These are phyloP conservation scores for Oryza australiensis DNA, from an alignment of 176 grass and related monocot genomes.

Conservation along the genomic window DNA sequence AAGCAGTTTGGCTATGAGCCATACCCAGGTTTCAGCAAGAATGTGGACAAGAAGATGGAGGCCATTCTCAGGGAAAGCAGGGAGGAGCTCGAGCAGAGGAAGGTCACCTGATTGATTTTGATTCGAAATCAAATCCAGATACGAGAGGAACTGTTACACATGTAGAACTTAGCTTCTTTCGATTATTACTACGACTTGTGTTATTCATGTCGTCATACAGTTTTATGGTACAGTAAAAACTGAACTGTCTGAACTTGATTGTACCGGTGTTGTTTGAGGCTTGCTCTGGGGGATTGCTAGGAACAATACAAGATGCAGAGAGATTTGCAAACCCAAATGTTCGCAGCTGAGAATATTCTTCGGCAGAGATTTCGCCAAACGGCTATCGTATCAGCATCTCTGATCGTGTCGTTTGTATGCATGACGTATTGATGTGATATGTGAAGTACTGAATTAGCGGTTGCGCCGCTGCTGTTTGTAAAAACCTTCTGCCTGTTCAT, in stretches of 20 bases:
- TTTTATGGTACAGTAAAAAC: not conserved
- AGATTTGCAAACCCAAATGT: not conserved
- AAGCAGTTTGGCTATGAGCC: conserved; percentile 78
- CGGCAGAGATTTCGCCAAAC: conserved; percentile 17
- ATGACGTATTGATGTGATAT: not conserved
- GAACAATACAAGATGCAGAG: not conserved
- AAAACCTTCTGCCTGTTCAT: not conserved
- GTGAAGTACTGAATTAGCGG: not conserved
- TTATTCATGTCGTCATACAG: not conserved
- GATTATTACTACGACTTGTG: not conserved
- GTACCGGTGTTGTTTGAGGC: not conserved
- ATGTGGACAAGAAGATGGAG: conserved; percentile 67
- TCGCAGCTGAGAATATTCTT: not conserved
- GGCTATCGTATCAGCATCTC: not conserved
- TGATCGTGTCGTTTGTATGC: not conserved
- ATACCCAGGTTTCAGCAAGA: conserved; percentile 83
- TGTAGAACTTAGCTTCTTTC: not conserved
- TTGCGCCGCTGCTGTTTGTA: not conserved
- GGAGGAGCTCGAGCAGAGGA: conserved; percentile 52
- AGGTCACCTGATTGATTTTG: conserved; percentile 36
- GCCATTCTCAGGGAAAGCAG: conserved; percentile 50
- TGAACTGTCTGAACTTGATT: not conserved
- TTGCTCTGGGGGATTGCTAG: not conserved
- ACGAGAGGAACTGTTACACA: not conserved
- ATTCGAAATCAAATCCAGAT: not conserved